phyloP scores from a whole-genome alignment of 371 early-diverging fungal species.

The Mucor sp. region DNA sequence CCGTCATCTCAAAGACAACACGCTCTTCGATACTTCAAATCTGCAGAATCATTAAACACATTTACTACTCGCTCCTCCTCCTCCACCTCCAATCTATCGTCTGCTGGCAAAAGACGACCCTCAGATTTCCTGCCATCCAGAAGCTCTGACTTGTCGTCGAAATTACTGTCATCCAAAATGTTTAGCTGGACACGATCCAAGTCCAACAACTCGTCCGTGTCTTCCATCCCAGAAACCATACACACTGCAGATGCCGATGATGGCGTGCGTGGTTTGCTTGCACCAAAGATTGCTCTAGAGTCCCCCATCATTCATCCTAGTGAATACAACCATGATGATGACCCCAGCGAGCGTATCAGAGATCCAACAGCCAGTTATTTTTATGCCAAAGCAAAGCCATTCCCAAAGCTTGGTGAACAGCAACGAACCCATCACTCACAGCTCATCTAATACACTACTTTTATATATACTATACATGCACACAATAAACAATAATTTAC shows the following conservation, averaged over 20 bases:
- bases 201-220: slow-evolving; percentile 6
- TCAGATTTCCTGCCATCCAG: slow-evolving; percentile 4
- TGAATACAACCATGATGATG: slow-evolving; percentile 33
- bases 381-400: neutral
- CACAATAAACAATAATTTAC: too few relatives aligned
- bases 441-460: neutral
- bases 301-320: slow-evolving; percentile 42
- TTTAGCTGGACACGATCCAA: slow-evolving; percentile 2
- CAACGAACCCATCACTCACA: too few relatives aligned
- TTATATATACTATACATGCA: neutral
- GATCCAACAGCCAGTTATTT: slow-evolving; percentile 7
- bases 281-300: slow-evolving; percentile 10
- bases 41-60: slow-evolving; percentile 20
- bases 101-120: slow-evolving; percentile 3
- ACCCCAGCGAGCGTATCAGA: neutral
- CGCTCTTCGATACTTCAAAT: slow-evolving; percentile 13
- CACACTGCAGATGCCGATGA: neutral
- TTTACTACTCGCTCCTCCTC: slow-evolving; percentile 7
- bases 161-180: neutral
- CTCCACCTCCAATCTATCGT: neutral
- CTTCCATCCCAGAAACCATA: slow-evolving; percentile 8
- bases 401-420: neutral
- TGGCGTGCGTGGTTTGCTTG: neutral
- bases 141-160: slow-evolving; percentile 5
- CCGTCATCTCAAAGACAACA: neutral